Base-by-base conservation (phyloP, 2,329 filamentous ascomycete species). In the Alternaria ethzedia region DNA sequence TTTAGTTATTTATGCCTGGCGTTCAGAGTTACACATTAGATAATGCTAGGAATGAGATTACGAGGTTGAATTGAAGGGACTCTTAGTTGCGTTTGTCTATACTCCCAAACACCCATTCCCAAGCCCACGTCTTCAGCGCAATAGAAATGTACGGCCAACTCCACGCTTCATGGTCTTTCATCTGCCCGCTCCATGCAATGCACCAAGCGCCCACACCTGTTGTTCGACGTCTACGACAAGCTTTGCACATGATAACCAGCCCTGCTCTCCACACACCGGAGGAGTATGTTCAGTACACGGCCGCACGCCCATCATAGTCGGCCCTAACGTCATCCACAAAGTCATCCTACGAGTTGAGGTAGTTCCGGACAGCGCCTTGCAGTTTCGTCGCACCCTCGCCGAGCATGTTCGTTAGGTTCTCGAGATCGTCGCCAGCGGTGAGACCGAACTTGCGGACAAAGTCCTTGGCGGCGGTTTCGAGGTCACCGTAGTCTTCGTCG, bases 361-460 rank as follows among this genome's bases (percentile, higher is more conserved):
- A 81, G 70, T 75, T 80, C 36, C 78, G 70, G 13, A 81, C 76
- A 36, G 79, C 79, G 28, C 79, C 93, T 83, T 97, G 94, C 76
- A 98, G 85, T 81, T 89, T 91, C 50, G 86, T 88, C 13, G 94
- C 94, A 45, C 94, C 95, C 75, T 97, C 94, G 28, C 95, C 96
- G 5, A 97, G 83, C 67, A 93, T 86, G 71, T 90, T 89, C 23
- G 90, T 91, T 72, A 98, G 81, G 80, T 97, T 97, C 80, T 99
- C 96, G 59, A 99, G 83, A 80, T 99, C 96, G 78, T 99, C 96
- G 60, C 94, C 94, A 23, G 96, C 95, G 5, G 95, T 98, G 72
- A 97, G 92, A 54, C 96, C 96, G 78, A 98, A 97, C 78, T 92
- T 94, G 76, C 96, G 89, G 30, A 98, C 90, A 82, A 98, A 97